Conservation (phyloP, 202 grass and related monocot genomes). For the Setaria italica region DNA sequence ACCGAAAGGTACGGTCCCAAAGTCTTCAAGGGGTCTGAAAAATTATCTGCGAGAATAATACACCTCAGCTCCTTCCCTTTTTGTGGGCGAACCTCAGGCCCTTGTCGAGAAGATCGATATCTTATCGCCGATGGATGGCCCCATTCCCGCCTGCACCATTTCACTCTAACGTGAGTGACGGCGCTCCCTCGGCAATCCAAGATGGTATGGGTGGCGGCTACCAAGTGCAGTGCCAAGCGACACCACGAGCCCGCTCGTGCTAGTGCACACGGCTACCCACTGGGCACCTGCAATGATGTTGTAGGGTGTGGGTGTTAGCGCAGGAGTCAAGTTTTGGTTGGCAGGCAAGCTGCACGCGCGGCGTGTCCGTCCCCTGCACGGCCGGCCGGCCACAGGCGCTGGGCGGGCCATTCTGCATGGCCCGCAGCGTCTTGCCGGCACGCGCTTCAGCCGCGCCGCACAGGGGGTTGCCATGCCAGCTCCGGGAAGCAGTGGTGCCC, state of each 20-base stretch:
- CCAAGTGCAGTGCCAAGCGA: neutral
- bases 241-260: neutral
- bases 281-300: constrained; percentile 17
- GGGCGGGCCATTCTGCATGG: constrained; percentile 11
- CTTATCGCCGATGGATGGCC: neutral
- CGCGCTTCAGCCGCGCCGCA: neutral
- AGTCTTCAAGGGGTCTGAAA: neutral
- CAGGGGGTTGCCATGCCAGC: neutral
- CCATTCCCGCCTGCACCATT: neutral
- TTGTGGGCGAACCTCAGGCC: neutral
- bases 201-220: neutral
- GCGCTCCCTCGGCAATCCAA: neutral
- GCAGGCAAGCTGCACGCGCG: constrained; percentile 11
- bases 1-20: neutral
- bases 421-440: constrained; percentile 14
- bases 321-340: neutral
- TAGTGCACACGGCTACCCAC: neutral
- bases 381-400: too few species aligned
- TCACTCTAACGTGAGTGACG: neutral
- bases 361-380: neutral
- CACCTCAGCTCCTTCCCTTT: neutral
- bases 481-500: constrained; percentile 5
- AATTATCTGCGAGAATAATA: neutral
- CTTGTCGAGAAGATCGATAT: neutral
- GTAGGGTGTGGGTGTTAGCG: constrained; percentile 8